Evolutionary conservation across 1,284 basidiomycete species (phyloP), one percentile per base, ranked within the genome.

Genomic region (Boletus semigastroideus): DNA sequence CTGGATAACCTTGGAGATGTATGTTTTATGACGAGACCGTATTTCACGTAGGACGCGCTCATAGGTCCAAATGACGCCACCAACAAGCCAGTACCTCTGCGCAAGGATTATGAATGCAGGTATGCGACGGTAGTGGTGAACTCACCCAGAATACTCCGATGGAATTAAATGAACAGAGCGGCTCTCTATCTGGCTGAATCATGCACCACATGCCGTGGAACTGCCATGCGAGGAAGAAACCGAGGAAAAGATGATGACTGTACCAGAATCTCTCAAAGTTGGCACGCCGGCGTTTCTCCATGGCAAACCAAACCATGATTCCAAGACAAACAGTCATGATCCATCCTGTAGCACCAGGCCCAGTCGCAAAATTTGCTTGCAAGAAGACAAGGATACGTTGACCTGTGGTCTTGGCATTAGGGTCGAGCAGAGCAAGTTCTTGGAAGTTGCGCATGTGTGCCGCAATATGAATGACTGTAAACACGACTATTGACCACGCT

Each of bases 131-230:
- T 19, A 42, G 31, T 28, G 17, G 48, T 7, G 33, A 20, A 74
- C 83, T 57, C 61, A 92, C 87, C 93, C 93, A 96, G 75, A 96
- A 95, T 55, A 94, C 90, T 60, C 92, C 93, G 59, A 94, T 85
- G n/a, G 74, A 81, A 66, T 87, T 88, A 70, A 70, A 87, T 5
- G 87, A 90, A 73, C 93, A 96, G 72, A 80, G 92, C 0, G 90
- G 92, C 0, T 87, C 79, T 48, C 87, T 77, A 70, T 94, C 91
- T n/a, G 92, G 92, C 73, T 92, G 74, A 71, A 92, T 90, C 89
- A 91, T 92, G 71, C 92, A 94, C 80, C 93, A 94, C 88, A 94
- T 90, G 49, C 93, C 92, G 66, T 95, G 93, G 34, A 94, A 75
- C 70, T 95, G 92, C 92, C 93, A 95, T 63, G 78, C 76, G 67